Evolutionary conservation across 2,329 filamentous ascomycete species (phyloP).

Genomic region (Fusarium mangiferae): DNA sequence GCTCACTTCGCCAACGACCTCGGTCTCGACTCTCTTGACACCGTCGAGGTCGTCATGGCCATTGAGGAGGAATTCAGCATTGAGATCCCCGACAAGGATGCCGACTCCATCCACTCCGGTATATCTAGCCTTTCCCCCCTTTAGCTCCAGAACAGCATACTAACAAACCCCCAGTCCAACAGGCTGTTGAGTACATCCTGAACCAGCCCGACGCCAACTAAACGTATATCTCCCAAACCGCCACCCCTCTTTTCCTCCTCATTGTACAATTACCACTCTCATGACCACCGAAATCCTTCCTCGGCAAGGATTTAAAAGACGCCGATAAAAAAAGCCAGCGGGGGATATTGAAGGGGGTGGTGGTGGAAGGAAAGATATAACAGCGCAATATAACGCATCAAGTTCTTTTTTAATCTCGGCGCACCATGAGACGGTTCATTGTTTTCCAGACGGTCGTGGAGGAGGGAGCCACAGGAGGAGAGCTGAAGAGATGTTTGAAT

Average conservation of each 20-base stretch:
- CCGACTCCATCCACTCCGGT: slow-evolving; percentile 94
- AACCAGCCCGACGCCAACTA: slow-evolving; percentile 90
- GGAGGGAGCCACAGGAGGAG: slow-evolving; percentile 4
- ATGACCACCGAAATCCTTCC: slow-evolving; percentile 30
- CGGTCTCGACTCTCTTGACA: slow-evolving; percentile 95
- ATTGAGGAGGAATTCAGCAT: slow-evolving; percentile 96
- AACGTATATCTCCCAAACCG: slow-evolving; percentile 31
- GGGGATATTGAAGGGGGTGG: slow-evolving; percentile 1
- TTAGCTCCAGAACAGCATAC: neutral
- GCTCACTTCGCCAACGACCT: slow-evolving; percentile 98
- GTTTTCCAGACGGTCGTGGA: slow-evolving; percentile 28
- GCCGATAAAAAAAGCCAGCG: slow-evolving; percentile 20
- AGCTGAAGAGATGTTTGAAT: slow-evolving; percentile 21
- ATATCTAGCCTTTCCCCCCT: slow-evolving; percentile 51
- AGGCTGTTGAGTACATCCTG: slow-evolving; percentile 94
- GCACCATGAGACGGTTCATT: slow-evolving; percentile 33
- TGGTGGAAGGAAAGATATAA: slow-evolving; percentile 17
- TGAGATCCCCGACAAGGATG: slow-evolving; percentile 98
- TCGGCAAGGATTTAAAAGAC: slow-evolving; percentile 31
- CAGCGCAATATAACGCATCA: slow-evolving; percentile 22
- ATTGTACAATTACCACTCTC: slow-evolving; percentile 44
- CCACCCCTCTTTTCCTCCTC: slow-evolving; percentile 21
- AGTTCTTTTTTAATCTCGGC: slow-evolving; percentile 35
- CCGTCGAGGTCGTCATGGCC: slow-evolving; percentile 99
- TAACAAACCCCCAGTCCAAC: slow-evolving; percentile 72